Conservation (phyloP, 257 asterid species). For the Solanum infundibuliforme region DNA sequence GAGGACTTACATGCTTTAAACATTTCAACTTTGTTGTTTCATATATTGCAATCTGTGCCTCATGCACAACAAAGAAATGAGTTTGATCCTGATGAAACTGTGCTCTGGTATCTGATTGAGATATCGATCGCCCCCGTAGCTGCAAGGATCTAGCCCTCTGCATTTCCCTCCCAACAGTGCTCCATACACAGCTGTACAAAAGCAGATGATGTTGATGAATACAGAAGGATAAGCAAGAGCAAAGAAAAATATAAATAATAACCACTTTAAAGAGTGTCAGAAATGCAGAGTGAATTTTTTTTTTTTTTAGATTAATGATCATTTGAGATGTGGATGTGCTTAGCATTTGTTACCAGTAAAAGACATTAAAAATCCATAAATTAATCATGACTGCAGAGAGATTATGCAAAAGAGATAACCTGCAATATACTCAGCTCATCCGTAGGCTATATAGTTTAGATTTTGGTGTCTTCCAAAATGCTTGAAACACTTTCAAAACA, state of each 20-base stretch:
- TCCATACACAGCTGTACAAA: conserved; percentile 45
- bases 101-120: conserved; percentile 43
- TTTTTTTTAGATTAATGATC: background rate
- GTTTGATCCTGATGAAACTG: conserved; percentile 57
- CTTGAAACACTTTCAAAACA: background rate
- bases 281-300: background rate
- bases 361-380: background rate
- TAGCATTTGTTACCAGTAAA: background rate
- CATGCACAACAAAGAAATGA: conserved; percentile 48
- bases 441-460: background rate
- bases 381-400: background rate
- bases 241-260: background rate
- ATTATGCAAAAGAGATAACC: background rate
- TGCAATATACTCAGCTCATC: background rate
- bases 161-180: conserved; percentile 46
- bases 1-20: conserved; percentile 25
- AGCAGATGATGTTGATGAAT: background rate
- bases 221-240: background rate
- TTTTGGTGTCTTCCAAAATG: background rate
- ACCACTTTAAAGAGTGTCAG: background rate
- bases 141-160: conserved; percentile 30
- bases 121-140: conserved; percentile 32
- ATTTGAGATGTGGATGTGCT: background rate
- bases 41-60: conserved; percentile 47
- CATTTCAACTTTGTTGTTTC: conserved; percentile 43